phyloP scores from a whole-genome alignment of 805 yeast genomes.

The Blastobotrys terrestris region DNA sequence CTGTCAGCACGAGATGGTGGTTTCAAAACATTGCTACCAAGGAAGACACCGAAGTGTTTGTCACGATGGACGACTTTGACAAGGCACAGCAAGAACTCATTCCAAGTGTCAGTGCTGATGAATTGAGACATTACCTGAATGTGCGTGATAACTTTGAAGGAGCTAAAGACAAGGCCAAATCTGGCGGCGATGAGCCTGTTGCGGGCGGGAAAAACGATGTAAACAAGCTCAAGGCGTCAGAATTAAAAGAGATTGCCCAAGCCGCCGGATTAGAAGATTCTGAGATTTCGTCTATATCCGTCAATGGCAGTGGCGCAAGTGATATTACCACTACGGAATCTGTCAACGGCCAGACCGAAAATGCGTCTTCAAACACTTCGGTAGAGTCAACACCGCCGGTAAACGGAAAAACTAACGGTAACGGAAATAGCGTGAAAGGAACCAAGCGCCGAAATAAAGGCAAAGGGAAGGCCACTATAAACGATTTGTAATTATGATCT shows the following conservation, averaged over 20 bases:
- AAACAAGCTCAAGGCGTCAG: not conserved
- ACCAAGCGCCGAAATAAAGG: conserved; percentile 1
- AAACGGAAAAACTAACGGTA: not conserved
- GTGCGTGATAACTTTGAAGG: conserved; percentile 84
- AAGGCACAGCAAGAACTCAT: conserved; percentile 65
- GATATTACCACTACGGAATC: not conserved
- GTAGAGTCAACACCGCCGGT: not conserved
- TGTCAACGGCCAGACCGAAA: not conserved
- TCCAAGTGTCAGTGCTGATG: conserved; percentile 86
- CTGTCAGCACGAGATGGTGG: conserved; percentile 77
- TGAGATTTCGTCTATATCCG: not conserved
- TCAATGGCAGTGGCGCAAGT: not conserved
- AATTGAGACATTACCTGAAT: conserved; percentile 69
- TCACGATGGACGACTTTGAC: conserved; percentile 65
- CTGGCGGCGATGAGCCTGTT: not conserved
- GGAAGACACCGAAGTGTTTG: conserved; percentile 63
- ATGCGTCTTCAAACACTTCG: not conserved
- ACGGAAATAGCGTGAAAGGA: not conserved
- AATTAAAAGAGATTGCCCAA: not conserved
- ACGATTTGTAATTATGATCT: not conserved
- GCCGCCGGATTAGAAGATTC: not conserved
- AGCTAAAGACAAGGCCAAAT: conserved; percentile 32
- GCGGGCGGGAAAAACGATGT: not conserved
- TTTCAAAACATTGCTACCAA: conserved; percentile 71
- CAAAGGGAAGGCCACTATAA: not conserved